Conservation (phyloP, 495 filamentous ascomycete species). For the Astrocystis sublimbata region DNA sequence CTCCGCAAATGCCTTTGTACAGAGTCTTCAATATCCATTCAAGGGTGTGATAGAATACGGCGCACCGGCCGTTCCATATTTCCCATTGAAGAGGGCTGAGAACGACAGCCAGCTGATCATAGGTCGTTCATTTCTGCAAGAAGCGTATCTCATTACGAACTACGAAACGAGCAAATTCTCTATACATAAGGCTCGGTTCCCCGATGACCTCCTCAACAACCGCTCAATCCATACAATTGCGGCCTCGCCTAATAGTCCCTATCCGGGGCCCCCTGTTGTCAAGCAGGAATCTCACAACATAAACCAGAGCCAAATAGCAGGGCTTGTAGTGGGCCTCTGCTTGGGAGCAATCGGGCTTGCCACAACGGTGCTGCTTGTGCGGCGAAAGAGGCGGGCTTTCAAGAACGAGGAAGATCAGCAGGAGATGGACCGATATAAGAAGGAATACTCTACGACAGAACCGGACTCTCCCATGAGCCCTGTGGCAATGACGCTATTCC, state of each 20-base stretch:
- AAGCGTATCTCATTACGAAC: constrained; percentile 66
- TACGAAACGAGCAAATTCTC: constrained; percentile 65
- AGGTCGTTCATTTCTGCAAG: constrained; percentile 70
- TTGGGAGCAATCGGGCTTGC: constrained; percentile 45
- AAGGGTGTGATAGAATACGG: constrained; percentile 47
- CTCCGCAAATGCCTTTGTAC: constrained; percentile 64
- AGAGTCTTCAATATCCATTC: constrained; percentile 59
- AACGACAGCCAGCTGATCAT: constrained; percentile 61
- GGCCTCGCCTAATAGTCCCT: constrained; percentile 47
- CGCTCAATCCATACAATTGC: constrained; percentile 52
- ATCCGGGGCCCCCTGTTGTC: constrained; percentile 32
- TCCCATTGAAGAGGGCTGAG: constrained; percentile 56
- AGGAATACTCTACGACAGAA: constrained; percentile 25
- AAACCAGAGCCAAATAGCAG: constrained; percentile 40
- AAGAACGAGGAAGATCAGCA: constrained; percentile 23
- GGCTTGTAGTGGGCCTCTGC: constrained; percentile 46
- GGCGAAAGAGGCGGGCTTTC: constrained; percentile 25
- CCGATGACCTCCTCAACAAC: constrained; percentile 43
- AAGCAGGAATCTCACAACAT: constrained; percentile 39
- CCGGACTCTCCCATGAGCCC: constrained; percentile 17
- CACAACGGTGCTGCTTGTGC: constrained; percentile 34
- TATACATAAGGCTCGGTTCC: constrained; percentile 58
- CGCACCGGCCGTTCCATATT: constrained; percentile 55
- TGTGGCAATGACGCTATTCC: constrained; percentile 6
- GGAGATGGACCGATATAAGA: neutral